phyloP scores from a whole-genome alignment of 2,329 filamentous ascomycete genomes.

The Podosphaera xanthii region DNA sequence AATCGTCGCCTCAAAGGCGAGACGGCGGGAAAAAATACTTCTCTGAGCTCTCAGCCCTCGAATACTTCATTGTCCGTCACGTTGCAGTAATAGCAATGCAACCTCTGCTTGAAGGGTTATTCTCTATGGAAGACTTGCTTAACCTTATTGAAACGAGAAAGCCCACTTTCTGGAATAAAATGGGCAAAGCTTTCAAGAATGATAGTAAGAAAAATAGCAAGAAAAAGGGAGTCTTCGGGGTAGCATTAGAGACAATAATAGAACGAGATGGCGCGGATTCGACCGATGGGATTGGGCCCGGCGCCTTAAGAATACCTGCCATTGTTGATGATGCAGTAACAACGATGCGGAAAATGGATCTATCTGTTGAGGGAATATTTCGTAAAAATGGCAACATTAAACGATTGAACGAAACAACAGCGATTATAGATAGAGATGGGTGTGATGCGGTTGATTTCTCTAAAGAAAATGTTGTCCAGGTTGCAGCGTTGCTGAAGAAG shows the following conservation, averaged over 20 bases:
- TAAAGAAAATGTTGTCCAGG: constrained; percentile 75
- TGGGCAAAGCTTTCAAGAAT: constrained; percentile 87
- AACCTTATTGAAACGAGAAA: constrained; percentile 84
- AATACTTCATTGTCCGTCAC: constrained; percentile 94
- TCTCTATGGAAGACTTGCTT: constrained; percentile 81
- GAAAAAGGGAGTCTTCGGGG: constrained; percentile 86
- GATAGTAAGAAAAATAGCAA: constrained; percentile 56
- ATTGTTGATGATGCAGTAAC: constrained; percentile 85
- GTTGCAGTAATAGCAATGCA: constrained; percentile 90
- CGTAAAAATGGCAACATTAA: constrained; percentile 98
- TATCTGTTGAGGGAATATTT: constrained; percentile 96
- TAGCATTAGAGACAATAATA: constrained; percentile 68
- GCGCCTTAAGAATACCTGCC: constrained; percentile 73
- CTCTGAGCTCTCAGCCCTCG: constrained; percentile 79
- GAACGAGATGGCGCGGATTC: constrained; percentile 91
- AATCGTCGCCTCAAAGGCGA: constrained; percentile 25
- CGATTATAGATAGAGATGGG: constrained; percentile 67
- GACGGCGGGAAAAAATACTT: constrained; percentile 55
- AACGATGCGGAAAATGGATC: constrained; percentile 95
- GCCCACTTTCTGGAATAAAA: constrained; percentile 92
- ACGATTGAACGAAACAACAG: constrained; percentile 65
- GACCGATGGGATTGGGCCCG: constrained; percentile 88
- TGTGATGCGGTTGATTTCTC: constrained; percentile 70
- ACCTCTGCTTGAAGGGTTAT: constrained; percentile 69
- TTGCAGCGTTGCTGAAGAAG: constrained; percentile 83